These are phyloP conservation scores for Quercus lobata DNA, from an alignment of 331 rosid genomes.

Conservation along the genomic window DNA sequence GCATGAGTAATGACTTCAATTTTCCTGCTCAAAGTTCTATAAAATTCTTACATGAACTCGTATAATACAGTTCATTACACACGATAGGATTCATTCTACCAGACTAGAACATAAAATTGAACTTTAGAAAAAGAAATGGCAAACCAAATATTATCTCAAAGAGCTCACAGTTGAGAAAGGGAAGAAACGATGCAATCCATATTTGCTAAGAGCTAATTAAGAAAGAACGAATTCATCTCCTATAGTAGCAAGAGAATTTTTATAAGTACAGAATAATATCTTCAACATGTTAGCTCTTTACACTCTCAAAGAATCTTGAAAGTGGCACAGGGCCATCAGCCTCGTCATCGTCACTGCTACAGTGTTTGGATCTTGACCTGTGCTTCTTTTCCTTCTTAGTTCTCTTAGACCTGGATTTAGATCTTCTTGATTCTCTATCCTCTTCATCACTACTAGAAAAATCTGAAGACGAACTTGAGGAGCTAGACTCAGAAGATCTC, in stretches of 20 bases:
- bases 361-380: slow-evolving; percentile 63
- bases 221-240: slow-evolving; percentile 25
- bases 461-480: slow-evolving; percentile 61
- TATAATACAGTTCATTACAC: neutral
- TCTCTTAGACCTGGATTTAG: slow-evolving; percentile 84
- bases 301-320: slow-evolving; percentile 76
- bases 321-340: slow-evolving; percentile 85
- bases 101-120: neutral
- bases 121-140: neutral
- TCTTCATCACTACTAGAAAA: slow-evolving; percentile 69
- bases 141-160: neutral
- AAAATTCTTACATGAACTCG: neutral
- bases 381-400: slow-evolving; percentile 79
- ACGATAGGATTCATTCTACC: neutral
- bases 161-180: neutral
- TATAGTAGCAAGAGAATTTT: slow-evolving; percentile 25
- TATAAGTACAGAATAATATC: slow-evolving; percentile 33
- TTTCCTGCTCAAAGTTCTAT: neutral
- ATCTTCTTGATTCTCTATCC: slow-evolving; percentile 67
- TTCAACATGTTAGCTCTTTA: slow-evolving; percentile 47
- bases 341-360: slow-evolving; percentile 42
- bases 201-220: slow-evolving; percentile 9
- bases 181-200: slow-evolving; percentile 19
- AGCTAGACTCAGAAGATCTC: slow-evolving; percentile 72
- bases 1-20: neutral